Evolutionary conservation across 257 asterid species (phyloP), one percentile per base, ranked within the genome.

Genomic region (Solanum infundibuliforme): DNA sequence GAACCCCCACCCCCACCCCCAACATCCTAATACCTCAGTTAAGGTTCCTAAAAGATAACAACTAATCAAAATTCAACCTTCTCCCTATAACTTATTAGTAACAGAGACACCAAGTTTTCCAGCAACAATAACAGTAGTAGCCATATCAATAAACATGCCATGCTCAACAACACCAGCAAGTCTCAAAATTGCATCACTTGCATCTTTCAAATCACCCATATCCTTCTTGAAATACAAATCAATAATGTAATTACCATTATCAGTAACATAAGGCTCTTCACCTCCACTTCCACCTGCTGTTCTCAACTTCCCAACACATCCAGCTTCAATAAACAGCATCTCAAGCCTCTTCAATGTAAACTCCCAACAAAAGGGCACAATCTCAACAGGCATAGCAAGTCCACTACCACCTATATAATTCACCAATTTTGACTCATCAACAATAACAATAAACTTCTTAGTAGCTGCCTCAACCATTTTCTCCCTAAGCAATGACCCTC

Each of bases 381-480:
- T 93, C 89, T 94, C 96, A 38, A 94, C 98, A 1, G 96, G 98
- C 98, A 92, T 92, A 74, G 98, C 96, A 43, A 94, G 88, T 12
- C 92, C 90, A 35, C 96, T 93, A 0, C 98, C 98, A 5, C 98
- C 98, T 7, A 94, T 77, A 66, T 90, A 65, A 2, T 90, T 83
- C 87, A 94, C 98, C 90, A 92, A 27, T 48, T 94, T 94, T 3
- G 98, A 92, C 76, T 93, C 95, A 85, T 92, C 94, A 36, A 90
- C 92, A 39, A 92, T 92, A 2, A 92, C 94, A 3, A 92, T 86
- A 20, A 92, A 90, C 83, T 88, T 89, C 87, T 90, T 90, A 4
- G 86, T 83, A 12, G 93, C 90, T 0, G 92, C 76, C 87, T 90
- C 94, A 1, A 92, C 92, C 93, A 92, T 92, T 83, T 92, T 92